A percentile compares a stretch with the other conserved stretches of the same genome.
Evolutionary conservation across 805 yeast species (phyloP).

Genomic region (Monosporozyma unispora): DNA sequence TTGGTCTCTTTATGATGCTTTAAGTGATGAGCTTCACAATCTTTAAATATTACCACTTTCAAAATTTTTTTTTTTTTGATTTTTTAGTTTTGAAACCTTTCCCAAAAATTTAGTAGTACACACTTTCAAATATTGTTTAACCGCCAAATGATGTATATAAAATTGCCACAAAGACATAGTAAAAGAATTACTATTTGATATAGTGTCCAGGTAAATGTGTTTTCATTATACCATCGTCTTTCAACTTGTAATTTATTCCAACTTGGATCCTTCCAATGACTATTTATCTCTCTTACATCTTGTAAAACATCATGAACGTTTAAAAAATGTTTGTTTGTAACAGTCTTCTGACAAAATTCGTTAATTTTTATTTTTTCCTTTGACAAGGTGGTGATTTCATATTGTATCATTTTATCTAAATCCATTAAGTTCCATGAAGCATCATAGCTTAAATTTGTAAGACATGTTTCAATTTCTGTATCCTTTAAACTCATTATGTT

Average conservation of each 20-base stretch:
- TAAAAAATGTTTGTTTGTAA: background rate
- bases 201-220: slow-evolving; percentile 8
- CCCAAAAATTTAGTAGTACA: background rate
- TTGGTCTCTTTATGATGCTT: background rate
- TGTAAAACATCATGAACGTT: background rate
- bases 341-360: background rate
- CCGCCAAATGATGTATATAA: background rate
- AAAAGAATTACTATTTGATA: slow-evolving; percentile 7
- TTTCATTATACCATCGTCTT: slow-evolving; percentile 7
- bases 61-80: background rate
- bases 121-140: background rate
- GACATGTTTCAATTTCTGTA: slow-evolving; percentile 20
- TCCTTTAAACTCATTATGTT: slow-evolving; percentile 2
- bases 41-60: background rate
- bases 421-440: slow-evolving; percentile 30
- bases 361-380: background rate
- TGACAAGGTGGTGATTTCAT: slow-evolving; percentile 11
- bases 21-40: background rate
- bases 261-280: background rate
- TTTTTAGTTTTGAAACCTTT: background rate
- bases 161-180: background rate
- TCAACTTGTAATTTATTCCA: background rate
- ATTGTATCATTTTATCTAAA: slow-evolving; percentile 13
- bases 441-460: slow-evolving; percentile 26
- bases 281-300: background rate